Evolutionary conservation across 352 stramenopile genomes (phyloP), one percentile per base, ranked within the genome.

Genomic region (Lagenidium giganteum): DNA sequence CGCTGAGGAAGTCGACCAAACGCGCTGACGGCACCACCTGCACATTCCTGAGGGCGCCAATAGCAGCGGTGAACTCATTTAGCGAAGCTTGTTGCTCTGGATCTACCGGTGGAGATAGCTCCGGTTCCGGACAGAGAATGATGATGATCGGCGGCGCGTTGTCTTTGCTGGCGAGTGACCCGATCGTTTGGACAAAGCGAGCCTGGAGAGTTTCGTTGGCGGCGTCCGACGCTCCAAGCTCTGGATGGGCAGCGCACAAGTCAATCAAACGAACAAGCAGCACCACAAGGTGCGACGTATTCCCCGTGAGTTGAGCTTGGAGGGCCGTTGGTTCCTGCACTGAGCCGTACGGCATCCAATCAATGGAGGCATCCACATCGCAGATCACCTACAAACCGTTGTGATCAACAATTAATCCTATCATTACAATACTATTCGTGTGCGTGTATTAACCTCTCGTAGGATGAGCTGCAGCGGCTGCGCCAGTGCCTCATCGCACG

Each of bases 241-340:
- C 75, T 14, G 75, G 75, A 60, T 88, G 75, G 27, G 45, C 58
- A 6, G 60, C 54, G 45, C 65, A 57, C 3, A 85, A 54, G 47
- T 88, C 75, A 44, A 62, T 76, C 9, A 84, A 29, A 6, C 75
- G 75, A 16, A 88, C 58, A 3, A 88, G 54, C 21, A 85, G 51
- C 24, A 85, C 38, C n/a, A 84, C 46, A 18, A 87, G 51, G 45
- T 83, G 57, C n/a, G 3, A 54, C 41, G 28, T 36, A 34, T 27
- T 23, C 34, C 35, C 36, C 50, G 32, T 17, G 24, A 23, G 30
- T 48, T n/a, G n/a, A n/a, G n/a, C n/a, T 36, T 1, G 42, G 21
- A 36, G 40, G 5, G 25, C 45, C 24, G 18, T 29, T 28, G 21
- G 28, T 51, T 34, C 25, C 61, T 23, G 47, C 28, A 51, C 36